These are phyloP conservation scores for Lolium multiflorum DNA, from an alignment of 176 grass and related monocot species.

Conservation along the genomic window DNA sequence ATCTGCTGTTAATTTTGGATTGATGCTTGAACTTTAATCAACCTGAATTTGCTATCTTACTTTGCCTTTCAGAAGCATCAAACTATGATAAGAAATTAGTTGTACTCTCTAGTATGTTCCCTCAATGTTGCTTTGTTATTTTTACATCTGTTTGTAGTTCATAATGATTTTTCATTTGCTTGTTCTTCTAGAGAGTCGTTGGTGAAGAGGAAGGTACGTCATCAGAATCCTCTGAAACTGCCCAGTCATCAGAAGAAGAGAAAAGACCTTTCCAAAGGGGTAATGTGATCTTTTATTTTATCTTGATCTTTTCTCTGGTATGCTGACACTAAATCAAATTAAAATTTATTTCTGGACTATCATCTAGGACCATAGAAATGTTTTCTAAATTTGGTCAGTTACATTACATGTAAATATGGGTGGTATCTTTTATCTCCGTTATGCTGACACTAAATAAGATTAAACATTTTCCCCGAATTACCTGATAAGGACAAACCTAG, in stretches of 20 bases:
- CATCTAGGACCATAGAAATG: not conserved
- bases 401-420: constrained; percentile 5
- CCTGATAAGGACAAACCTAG: not conserved
- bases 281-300: constrained; percentile 38
- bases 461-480: not conserved
- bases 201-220: constrained; percentile 58
- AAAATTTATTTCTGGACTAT: not conserved
- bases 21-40: constrained; percentile 21
- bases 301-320: not conserved
- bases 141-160: constrained; percentile 19
- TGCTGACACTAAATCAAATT: constrained; percentile 13
- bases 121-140: not conserved
- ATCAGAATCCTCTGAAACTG: constrained; percentile 55
- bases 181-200: constrained; percentile 67
- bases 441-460: not conserved
- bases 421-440: constrained; percentile 19
- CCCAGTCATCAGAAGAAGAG: constrained; percentile 55
- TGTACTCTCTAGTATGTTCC: not conserved
- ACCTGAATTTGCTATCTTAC: constrained; percentile 17
- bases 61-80: constrained; percentile 12
- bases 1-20: constrained; percentile 23
- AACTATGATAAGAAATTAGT: not conserved
- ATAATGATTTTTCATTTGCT: constrained; percentile 31
- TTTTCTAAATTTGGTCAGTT: not conserved
- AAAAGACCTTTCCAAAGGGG: constrained; percentile 80